A percentile compares a stretch with the other conserved stretches of the same genome.
These are phyloP conservation scores for Glycine latifolia DNA, from an alignment of 306 rosid species.

Conservation along the genomic window DNA sequence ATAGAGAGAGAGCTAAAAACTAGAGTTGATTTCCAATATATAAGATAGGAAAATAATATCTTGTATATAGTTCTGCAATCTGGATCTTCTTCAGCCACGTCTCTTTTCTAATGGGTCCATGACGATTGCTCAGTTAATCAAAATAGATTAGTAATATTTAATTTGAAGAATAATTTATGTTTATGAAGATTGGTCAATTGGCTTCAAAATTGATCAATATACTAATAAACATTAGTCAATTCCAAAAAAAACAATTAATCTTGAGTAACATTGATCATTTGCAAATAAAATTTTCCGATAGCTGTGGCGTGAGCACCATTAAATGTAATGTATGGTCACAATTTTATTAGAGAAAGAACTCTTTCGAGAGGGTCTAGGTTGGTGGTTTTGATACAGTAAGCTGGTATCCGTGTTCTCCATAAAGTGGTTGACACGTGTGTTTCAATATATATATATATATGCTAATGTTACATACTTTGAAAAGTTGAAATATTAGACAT, in stretches of 20 bases:
- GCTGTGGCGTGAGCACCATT: neutral
- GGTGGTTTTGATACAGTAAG: neutral
- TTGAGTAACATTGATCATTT: neutral
- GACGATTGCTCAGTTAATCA: neutral
- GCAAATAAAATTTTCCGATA: neutral
- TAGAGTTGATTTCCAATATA: neutral
- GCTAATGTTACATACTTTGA: neutral
- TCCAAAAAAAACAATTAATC: neutral
- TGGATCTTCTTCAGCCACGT: constrained; percentile 8
- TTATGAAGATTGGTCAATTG: neutral
- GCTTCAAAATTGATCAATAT: neutral
- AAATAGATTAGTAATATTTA: neutral
- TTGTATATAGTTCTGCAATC: neutral
- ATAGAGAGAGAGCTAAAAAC: neutral
- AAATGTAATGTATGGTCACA: neutral
- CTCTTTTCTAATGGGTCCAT: neutral
- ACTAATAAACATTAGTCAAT: no score
- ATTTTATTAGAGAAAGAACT: neutral
- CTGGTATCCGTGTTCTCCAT: neutral
- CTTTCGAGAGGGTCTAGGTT: neutral
- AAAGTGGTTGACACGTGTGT: neutral
- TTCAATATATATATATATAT: no score
- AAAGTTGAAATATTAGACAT: neutral
- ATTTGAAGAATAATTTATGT: no score
- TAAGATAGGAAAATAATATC: neutral